Evolutionary conservation across 305 asterid species (phyloP).

Genomic region (Fraxinus albicans): DNA sequence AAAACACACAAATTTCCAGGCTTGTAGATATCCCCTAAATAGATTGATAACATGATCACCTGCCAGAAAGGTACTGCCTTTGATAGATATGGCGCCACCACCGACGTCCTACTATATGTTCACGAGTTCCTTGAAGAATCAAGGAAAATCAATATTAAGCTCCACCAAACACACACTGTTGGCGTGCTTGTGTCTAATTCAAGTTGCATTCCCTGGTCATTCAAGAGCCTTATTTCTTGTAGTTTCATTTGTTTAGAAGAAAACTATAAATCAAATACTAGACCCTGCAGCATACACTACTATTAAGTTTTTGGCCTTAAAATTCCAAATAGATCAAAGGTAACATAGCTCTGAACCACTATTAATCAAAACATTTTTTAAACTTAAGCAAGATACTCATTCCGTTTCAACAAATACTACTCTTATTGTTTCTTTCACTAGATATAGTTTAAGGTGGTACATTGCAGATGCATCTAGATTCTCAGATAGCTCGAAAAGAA

Average conservation of each 20-base stretch:
- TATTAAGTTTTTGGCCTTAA: background rate
- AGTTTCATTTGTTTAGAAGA: background rate
- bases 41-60: background rate
- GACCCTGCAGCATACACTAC: background rate
- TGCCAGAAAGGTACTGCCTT: background rate
- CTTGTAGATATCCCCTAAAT: background rate
- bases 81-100: background rate
- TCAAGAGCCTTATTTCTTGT: background rate
- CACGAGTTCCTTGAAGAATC: background rate
- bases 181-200: background rate
- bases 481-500: background rate
- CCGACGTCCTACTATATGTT: background rate
- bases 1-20: background rate
- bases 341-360: background rate
- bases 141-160: background rate
- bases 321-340: background rate
- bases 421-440: background rate
- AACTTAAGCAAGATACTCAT: background rate
- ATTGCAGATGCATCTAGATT: background rate
- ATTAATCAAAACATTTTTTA: background rate
- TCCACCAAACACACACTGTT: background rate
- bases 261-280: background rate
- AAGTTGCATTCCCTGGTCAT: background rate
- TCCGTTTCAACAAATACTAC: background rate
- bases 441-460: background rate